Conservation (phyloP, 352 stramenopile species). For the Pythium chondricola region DNA sequence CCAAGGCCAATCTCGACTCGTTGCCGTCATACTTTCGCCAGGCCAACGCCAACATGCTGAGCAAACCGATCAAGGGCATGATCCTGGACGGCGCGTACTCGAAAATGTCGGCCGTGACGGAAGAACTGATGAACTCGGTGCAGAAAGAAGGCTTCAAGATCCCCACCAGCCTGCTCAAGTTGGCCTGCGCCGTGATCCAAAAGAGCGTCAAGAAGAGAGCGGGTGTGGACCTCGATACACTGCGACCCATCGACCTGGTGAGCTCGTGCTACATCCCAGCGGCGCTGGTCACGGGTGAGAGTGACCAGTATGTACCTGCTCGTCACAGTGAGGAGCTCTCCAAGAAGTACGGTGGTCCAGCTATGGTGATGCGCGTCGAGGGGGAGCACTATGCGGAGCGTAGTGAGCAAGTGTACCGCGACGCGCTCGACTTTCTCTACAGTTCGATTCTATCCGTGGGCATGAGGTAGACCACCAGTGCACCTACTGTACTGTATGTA, state of each 20-base stretch:
- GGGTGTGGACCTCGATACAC: slow-evolving; percentile 58
- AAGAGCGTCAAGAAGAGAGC: slow-evolving; percentile 75
- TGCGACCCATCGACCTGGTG: slow-evolving; percentile 71
- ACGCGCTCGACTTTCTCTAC: slow-evolving; percentile 65
- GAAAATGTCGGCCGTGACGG: slow-evolving; percentile 58
- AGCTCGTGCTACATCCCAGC: slow-evolving; percentile 60
- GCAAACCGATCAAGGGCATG: slow-evolving; percentile 65
- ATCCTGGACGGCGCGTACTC: slow-evolving; percentile 73
- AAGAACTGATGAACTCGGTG: slow-evolving; percentile 53
- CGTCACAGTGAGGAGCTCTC: slow-evolving; percentile 66
- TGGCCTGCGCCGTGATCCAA: slow-evolving; percentile 55
- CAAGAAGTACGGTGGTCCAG: slow-evolving; percentile 49
- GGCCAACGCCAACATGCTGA: slow-evolving; percentile 26
- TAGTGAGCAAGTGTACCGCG: slow-evolving; percentile 32
- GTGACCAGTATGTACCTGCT: slow-evolving; percentile 60
- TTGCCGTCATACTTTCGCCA: slow-evolving; percentile 47
- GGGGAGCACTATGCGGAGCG: slow-evolving; percentile 62
- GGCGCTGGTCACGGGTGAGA: slow-evolving; percentile 54
- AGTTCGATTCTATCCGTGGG: slow-evolving; percentile 27
- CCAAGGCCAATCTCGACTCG: slow-evolving; percentile 43
- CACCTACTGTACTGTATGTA: too few species aligned
- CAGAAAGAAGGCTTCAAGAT: slow-evolving; percentile 70
- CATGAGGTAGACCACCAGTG: slow-evolving; percentile 14
- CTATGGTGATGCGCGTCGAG: slow-evolving; percentile 43
- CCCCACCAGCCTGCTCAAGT: slow-evolving; percentile 63